Evolutionary conservation across 768 basidiomycete genomes (phyloP).

Genomic region (Mycena alexandri): DNA sequence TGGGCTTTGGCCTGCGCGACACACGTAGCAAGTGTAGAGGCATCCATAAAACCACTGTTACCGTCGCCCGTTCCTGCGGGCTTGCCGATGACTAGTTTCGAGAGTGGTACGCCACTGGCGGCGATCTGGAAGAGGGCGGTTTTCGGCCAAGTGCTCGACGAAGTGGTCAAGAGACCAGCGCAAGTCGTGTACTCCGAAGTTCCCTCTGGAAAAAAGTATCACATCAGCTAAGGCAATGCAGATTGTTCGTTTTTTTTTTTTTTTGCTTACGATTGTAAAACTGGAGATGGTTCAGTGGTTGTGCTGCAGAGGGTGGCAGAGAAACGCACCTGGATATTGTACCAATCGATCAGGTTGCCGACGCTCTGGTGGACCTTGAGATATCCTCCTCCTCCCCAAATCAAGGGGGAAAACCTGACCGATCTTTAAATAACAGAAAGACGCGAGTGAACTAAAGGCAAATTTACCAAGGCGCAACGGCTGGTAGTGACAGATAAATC

Average conservation of each 20-base stretch:
- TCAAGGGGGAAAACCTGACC: conserved; percentile 45
- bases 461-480: conserved; percentile 65
- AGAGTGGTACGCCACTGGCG: conserved; percentile 57
- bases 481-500: conserved; percentile 40
- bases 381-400: conserved; percentile 66
- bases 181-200: conserved; percentile 75
- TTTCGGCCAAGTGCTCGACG: conserved; percentile 61
- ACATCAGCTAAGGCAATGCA: background rate
- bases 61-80: conserved; percentile 51
- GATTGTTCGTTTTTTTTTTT: no score
- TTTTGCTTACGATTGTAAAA: conserved; percentile 55
- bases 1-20: conserved; percentile 30
- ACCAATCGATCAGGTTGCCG: conserved; percentile 75
- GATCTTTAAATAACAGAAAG: no score
- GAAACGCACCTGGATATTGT: conserved; percentile 61
- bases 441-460: background rate
- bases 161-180: conserved; percentile 63
- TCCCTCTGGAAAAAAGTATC: conserved; percentile 56
- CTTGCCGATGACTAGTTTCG: conserved; percentile 74
- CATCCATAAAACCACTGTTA: conserved; percentile 53
- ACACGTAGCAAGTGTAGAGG: conserved; percentile 41
- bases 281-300: conserved; percentile 37
- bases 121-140: conserved; percentile 59
- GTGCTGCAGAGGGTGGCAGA: background rate
- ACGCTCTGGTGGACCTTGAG: conserved; percentile 64